phyloP scores from a whole-genome alignment of 805 yeast species.

The Wickerhamiella shivajii region DNA sequence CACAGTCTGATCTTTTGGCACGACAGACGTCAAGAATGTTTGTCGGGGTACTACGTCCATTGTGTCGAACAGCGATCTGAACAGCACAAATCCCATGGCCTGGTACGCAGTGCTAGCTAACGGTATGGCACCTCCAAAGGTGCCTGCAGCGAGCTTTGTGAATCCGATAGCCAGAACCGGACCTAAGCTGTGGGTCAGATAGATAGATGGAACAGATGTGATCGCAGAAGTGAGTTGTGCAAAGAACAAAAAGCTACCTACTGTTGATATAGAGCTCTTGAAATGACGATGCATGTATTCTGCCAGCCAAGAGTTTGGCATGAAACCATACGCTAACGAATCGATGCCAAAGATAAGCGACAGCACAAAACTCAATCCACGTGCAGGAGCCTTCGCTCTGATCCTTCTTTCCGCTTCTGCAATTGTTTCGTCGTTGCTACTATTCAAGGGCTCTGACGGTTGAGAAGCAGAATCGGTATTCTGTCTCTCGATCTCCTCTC shows the following conservation, averaged over 20 bases:
- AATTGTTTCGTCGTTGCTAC: background rate
- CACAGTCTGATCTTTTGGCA: constrained; percentile 51
- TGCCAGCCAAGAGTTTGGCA: constrained; percentile 80
- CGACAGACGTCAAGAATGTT: constrained; percentile 53
- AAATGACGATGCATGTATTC: constrained; percentile 57
- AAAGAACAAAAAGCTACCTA: constrained; percentile 33
- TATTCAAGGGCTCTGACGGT: background rate
- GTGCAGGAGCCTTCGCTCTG: background rate
- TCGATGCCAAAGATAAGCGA: constrained; percentile 51
- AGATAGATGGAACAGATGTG: constrained; percentile 45
- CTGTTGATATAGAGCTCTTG: constrained; percentile 38
- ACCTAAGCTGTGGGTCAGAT: constrained; percentile 50
- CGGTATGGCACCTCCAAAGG: constrained; percentile 44
- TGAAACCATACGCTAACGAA: constrained; percentile 77
- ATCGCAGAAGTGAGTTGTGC: constrained; percentile 38
- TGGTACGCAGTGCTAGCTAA: constrained; percentile 26
- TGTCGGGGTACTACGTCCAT: constrained; percentile 94
- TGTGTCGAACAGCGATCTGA: constrained; percentile 49
- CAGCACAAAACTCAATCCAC: constrained; percentile 10
- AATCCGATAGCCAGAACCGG: constrained; percentile 62
- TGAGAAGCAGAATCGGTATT: background rate
- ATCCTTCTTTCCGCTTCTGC: background rate
- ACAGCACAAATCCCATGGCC: constrained; percentile 38
- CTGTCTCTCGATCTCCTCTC: background rate
- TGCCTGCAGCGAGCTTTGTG: constrained; percentile 67